A percentile compares a stretch with the other conserved stretches of the same genome.
phyloP scores from a whole-genome alignment of 768 basidiomycete species.

The Auriculariales sp. region DNA sequence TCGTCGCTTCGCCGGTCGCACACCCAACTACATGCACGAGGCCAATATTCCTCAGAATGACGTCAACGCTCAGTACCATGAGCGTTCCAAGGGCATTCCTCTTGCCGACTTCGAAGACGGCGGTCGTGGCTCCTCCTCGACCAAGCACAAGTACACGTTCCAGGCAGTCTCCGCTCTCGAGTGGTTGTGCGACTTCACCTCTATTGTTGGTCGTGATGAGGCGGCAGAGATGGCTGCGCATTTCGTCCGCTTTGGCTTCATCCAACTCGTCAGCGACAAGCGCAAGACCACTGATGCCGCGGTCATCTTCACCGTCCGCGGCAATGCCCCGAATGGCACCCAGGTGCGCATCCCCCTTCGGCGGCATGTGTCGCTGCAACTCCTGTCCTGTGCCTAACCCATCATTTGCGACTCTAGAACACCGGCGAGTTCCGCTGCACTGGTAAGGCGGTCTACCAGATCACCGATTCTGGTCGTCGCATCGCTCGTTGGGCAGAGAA shows the following conservation, averaged over 20 bases:
- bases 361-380: conserved; percentile 26
- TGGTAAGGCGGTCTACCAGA: conserved; percentile 85
- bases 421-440: conserved; percentile 95
- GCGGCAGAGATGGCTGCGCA: conserved; percentile 97
- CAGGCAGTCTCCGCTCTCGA: conserved; percentile 78
- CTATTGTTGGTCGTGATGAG: conserved; percentile 89
- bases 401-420: conserved; percentile 35
- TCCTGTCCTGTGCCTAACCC: conserved; percentile 4
- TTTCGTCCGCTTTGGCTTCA: conserved; percentile 89
- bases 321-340: conserved; percentile 37
- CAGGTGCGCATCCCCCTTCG: conserved; percentile 57
- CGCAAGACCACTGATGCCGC: conserved; percentile 84
- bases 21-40: conserved; percentile 59
- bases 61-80: conserved; percentile 55
- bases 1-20: conserved; percentile 83
- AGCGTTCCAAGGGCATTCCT: conserved; percentile 59
- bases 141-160: conserved; percentile 64
- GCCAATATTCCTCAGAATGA: conserved; percentile 36
- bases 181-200: conserved; percentile 97
- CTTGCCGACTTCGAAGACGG: conserved; percentile 59
- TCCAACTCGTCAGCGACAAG: conserved; percentile 79
- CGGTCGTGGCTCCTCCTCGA: too few relatives aligned
- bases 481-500: conserved; percentile 69
- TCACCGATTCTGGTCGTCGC: conserved; percentile 83
- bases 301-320: conserved; percentile 84